A percentile compares a stretch with the other conserved stretches of the same genome.
These are phyloP conservation scores for Conoideocrella luteorostrata DNA, from an alignment of 2,329 filamentous ascomycete species.

Conservation along the genomic window DNA sequence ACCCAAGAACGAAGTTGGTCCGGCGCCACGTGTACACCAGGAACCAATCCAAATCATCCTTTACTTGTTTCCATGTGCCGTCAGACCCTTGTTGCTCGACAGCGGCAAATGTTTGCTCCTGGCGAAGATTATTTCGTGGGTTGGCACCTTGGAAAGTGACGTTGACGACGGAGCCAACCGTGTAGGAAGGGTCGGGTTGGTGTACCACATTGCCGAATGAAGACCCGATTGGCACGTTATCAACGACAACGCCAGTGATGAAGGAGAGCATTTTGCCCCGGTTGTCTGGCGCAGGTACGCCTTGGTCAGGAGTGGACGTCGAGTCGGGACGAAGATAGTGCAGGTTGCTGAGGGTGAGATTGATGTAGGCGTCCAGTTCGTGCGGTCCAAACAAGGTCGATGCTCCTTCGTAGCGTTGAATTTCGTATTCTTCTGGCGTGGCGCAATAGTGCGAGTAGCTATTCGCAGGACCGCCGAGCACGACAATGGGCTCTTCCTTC, in stretches of 20 bases:
- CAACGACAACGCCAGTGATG: constrained; percentile 72
- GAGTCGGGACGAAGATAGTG: constrained; percentile 32
- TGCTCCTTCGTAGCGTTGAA: constrained; percentile 93
- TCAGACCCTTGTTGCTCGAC: constrained; percentile 56
- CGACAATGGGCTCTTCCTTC: constrained; percentile 59
- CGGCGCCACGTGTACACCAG: constrained; percentile 76
- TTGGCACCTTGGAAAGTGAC: constrained; percentile 80
- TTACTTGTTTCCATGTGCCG: constrained; percentile 56
- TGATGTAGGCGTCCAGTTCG: constrained; percentile 81
- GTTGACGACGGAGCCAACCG: constrained; percentile 53
- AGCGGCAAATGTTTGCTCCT: constrained; percentile 70
- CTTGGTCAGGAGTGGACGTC: constrained; percentile 37
- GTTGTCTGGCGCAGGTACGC: constrained; percentile 70
- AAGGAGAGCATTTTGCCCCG: constrained; percentile 69
- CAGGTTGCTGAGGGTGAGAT: constrained; percentile 63
- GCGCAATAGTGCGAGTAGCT: constrained; percentile 80
- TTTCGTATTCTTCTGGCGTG: constrained; percentile 71
- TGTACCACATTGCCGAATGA: constrained; percentile 62
- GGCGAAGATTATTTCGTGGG: constrained; percentile 77
- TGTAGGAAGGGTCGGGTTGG: constrained; percentile 48
- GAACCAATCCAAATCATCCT: constrained; percentile 76
- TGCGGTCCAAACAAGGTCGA: constrained; percentile 82
- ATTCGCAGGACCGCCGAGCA: constrained; percentile 84
- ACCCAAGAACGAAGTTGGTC: constrained; percentile 60
- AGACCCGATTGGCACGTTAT: constrained; percentile 59